A percentile compares a stretch with the other conserved stretches of the same genome.
Evolutionary conservation across 208 protist genomes (phyloP).

Genomic region (Trypanosoma caninum): DNA sequence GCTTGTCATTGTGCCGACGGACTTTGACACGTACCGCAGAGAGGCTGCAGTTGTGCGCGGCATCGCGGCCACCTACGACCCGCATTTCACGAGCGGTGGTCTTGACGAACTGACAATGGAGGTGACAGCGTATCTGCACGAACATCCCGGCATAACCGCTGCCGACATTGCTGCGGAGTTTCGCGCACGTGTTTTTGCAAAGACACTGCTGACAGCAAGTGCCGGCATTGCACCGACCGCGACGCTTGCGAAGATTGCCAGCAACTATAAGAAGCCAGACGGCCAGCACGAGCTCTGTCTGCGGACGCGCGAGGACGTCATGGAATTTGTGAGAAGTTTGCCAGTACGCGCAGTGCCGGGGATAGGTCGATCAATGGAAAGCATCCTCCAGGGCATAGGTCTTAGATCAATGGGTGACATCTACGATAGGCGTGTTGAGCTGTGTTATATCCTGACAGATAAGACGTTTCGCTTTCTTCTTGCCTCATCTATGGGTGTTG

Average conservation of each 20-base stretch:
- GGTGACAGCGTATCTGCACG: conserved; percentile 62
- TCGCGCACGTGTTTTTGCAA: conserved; percentile 72
- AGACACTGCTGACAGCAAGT: conserved; percentile 81
- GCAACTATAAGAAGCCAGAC: conserved; percentile 95
- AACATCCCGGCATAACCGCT: conserved; percentile 42
- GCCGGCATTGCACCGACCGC: conserved; percentile 85
- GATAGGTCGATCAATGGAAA: conserved; percentile 77
- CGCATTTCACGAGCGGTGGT: conserved; percentile 72
- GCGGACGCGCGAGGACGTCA: conserved; percentile 68
- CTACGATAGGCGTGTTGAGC: conserved; percentile 46
- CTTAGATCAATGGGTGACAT: conserved; percentile 52
- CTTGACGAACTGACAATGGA: conserved; percentile 90
- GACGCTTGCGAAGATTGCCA: conserved; percentile 88
- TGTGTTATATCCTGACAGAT: conserved; percentile 49
- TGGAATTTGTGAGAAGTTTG: conserved; percentile 71
- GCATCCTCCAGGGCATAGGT: conserved; percentile 43
- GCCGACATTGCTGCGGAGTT: conserved; percentile 66
- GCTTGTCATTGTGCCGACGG: conserved; percentile 79
- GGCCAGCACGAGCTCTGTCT: conserved; percentile 89
- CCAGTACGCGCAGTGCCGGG: conserved; percentile 77
- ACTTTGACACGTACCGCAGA: conserved; percentile 78
- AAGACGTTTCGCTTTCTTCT: conserved; percentile 74
- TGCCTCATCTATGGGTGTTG: conserved; percentile 39
- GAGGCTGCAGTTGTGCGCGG: conserved; percentile 63
- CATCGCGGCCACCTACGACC: conserved; percentile 85